Percentiles rank a stretch among this genome's conserved stretches.
phyloP scores from a whole-genome alignment of 805 yeast genomes.

The Naumovozyma baii region DNA sequence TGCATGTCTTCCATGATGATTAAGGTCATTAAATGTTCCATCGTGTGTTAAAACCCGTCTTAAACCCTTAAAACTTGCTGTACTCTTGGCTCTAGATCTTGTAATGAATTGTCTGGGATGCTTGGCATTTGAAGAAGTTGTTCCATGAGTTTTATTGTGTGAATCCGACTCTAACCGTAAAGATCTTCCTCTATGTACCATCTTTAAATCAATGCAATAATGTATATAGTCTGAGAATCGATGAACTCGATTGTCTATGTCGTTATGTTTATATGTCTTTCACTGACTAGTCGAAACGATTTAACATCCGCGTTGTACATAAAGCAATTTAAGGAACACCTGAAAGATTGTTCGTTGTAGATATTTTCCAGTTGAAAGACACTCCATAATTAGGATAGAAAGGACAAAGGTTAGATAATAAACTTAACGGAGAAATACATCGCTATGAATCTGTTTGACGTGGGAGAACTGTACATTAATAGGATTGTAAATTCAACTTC shows the following conservation, averaged over 20 bases:
- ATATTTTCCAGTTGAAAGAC: too few species aligned
- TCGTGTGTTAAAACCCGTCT: constrained; percentile 23
- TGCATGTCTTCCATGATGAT: neutral
- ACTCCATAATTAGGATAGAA: too few species aligned
- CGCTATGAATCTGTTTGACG: constrained; percentile 43
- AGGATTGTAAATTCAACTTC: constrained; percentile 28
- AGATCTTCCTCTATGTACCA: constrained; percentile 15
- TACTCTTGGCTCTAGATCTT: constrained; percentile 26
- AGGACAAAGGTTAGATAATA: too few species aligned
- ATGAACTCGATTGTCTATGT: too few species aligned
- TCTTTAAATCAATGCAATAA: too few species aligned
- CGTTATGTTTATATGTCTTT: too few species aligned
- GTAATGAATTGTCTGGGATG: constrained; percentile 24
- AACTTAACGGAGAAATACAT: too few species aligned
- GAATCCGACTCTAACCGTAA: constrained; percentile 2
- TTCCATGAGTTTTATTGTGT: constrained; percentile 10
- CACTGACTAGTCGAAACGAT: too few species aligned
- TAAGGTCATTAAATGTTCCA: constrained; percentile 10
- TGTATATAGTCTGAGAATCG: too few species aligned
- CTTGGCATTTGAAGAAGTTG: constrained; percentile 7
- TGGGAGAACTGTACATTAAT: constrained; percentile 37
- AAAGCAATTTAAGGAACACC: too few species aligned
- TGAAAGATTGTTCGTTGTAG: too few species aligned
- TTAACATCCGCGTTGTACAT: neutral
- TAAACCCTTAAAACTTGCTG: constrained; percentile 26